phyloP scores from a whole-genome alignment of 1,139 yeast genomes.

The Yamadazyma membranifaciens region DNA sequence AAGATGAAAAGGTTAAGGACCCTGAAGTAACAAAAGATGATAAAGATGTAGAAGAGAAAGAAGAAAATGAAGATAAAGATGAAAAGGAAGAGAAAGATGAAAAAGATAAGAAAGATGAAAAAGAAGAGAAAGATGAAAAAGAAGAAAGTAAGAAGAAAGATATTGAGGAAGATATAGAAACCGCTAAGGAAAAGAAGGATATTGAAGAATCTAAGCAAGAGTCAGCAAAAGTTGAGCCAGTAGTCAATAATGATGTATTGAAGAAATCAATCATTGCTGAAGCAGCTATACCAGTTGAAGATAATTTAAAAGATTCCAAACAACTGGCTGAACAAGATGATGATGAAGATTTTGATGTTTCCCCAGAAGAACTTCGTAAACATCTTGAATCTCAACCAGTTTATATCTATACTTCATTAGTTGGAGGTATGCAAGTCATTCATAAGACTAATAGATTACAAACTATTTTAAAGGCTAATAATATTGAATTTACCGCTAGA shows the following conservation, averaged over 20 bases:
- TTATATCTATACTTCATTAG: conserved; percentile 79
- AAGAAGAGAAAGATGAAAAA: no score
- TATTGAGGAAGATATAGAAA: conserved; percentile 3
- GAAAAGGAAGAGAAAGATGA: no score
- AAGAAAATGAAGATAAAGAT: conserved; percentile 1
- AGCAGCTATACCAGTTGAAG: conserved; percentile 7
- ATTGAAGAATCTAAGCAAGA: conserved; percentile 4
- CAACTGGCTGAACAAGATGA: not conserved
- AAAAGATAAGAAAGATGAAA: no score
- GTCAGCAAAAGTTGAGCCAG: conserved; percentile 21
- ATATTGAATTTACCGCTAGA: conserved; percentile 62
- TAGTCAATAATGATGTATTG: conserved; percentile 19
- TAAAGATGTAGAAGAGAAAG: conserved; percentile 1
- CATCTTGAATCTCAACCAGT: conserved; percentile 57
- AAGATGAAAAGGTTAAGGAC: conserved; percentile 1
- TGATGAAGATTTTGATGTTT: conserved; percentile 25
- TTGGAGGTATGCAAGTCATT: conserved; percentile 84
- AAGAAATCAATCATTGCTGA: conserved; percentile 2
- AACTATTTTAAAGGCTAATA: conserved; percentile 75
- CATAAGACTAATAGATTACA: conserved; percentile 77
- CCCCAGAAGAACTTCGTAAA: conserved; percentile 46
- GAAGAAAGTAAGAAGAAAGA: conserved; percentile 4
- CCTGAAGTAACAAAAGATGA: conserved; percentile 2
- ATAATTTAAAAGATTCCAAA: conserved; percentile 2
- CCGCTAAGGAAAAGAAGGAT: conserved; percentile 9